Conservation (phyloP, 495 filamentous ascomycete species). For the Tuber calosporum region DNA sequence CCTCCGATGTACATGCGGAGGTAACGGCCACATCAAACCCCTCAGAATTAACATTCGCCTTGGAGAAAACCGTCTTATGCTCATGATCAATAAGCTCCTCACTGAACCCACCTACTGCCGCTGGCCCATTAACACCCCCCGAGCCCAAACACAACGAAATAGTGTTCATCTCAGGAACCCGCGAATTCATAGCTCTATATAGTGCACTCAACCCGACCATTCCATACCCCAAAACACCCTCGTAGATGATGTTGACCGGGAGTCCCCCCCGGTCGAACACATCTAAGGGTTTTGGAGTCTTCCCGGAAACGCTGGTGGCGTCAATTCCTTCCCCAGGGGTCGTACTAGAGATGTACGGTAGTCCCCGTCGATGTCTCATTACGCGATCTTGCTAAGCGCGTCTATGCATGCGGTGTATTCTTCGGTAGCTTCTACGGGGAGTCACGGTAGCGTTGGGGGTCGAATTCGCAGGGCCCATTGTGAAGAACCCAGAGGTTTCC, state of each 20-base stretch:
- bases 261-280: constrained; percentile 13
- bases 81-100: constrained; percentile 31
- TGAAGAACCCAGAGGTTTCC: constrained; percentile 35
- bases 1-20: constrained; percentile 18
- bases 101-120: constrained; percentile 40
- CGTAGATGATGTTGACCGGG: constrained; percentile 27
- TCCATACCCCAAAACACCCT: constrained; percentile 29
- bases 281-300: constrained; percentile 10
- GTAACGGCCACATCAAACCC: constrained; percentile 22
- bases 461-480: constrained; percentile 11
- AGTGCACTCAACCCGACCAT: constrained; percentile 30
- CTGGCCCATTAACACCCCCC: constrained; percentile 22
- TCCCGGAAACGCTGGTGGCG: neutral
- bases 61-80: constrained; percentile 33
- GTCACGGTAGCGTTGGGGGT: no score
- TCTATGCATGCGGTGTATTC: no score
- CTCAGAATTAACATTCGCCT: constrained; percentile 10
- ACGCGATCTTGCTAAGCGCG: no score
- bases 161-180: constrained; percentile 29
- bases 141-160: constrained; percentile 34
- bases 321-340: constrained; percentile 1
- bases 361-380: no score
- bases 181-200: constrained; percentile 26
- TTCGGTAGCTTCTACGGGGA: no score
- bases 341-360: constrained; percentile 4